A percentile compares a stretch with the other conserved stretches of the same genome.
phyloP scores from a whole-genome alignment of 1,284 basidiomycete species.

The Fomes fomentarius region DNA sequence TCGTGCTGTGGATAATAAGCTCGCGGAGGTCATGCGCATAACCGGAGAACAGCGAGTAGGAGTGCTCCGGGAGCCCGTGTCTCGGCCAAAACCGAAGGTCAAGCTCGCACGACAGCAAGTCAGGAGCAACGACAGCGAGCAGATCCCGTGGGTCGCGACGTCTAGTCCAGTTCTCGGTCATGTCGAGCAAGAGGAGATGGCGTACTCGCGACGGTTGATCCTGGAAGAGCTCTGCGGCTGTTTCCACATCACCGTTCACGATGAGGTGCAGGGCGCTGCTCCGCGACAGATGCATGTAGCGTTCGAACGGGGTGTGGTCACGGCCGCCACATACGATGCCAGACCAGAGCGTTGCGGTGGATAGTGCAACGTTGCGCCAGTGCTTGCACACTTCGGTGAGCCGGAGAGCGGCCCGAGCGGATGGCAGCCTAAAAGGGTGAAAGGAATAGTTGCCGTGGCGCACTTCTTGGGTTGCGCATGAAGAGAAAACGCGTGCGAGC shows the following conservation, averaged over 20 bases:
- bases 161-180: background rate
- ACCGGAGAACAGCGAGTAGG: constrained; percentile 1
- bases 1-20: constrained; percentile 1
- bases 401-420: constrained; percentile 42
- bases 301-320: background rate
- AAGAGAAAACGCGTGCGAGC: constrained; percentile 55
- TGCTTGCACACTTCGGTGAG: constrained; percentile 53
- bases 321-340: constrained; percentile 8
- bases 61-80: background rate
- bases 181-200: constrained; percentile 7
- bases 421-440: constrained; percentile 18
- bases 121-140: constrained; percentile 1
- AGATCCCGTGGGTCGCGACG: constrained; percentile 5
- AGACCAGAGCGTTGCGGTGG: constrained; percentile 49
- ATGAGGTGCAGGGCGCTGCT: constrained; percentile 33
- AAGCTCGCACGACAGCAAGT: constrained; percentile 6
- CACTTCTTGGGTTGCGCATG: constrained; percentile 42
- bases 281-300: constrained; percentile 4
- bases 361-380: constrained; percentile 53
- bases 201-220: constrained; percentile 8
- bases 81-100: constrained; percentile 5
- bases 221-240: constrained; percentile 1
- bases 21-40: background rate
- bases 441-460: constrained; percentile 30
- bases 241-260: constrained; percentile 10